These are phyloP conservation scores for Trichomonas tenax DNA, from an alignment of 208 protist species.

Conservation along the genomic window DNA sequence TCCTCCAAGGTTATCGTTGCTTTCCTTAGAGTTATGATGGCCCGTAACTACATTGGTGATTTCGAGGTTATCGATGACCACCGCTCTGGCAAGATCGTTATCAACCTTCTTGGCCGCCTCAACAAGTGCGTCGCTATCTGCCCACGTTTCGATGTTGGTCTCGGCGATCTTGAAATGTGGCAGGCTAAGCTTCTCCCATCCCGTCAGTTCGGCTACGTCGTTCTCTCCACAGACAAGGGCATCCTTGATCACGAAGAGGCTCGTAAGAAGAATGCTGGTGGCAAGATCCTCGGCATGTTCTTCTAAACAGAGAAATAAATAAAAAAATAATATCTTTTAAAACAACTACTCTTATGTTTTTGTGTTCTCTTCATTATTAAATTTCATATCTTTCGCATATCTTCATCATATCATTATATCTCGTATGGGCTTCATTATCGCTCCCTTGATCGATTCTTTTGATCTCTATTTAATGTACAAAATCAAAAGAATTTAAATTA, in stretches of 20 bases:
- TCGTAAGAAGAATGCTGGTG: slow-evolving; percentile 89
- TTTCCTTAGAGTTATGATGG: slow-evolving; percentile 99
- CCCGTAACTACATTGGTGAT: slow-evolving; percentile 99
- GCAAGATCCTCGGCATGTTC: slow-evolving; percentile 99
- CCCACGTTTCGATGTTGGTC: slow-evolving; percentile 47
- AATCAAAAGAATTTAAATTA: too few relatives aligned
- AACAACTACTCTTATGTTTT: too few relatives aligned
- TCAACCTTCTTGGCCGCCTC: slow-evolving; percentile 97
- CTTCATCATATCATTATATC: too few relatives aligned
- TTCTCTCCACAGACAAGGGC: slow-evolving; percentile 97
- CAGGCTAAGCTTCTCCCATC: slow-evolving; percentile 94
- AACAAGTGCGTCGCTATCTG: slow-evolving; percentile 99
- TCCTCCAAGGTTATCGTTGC: slow-evolving; percentile 98
- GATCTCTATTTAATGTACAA: too few relatives aligned
- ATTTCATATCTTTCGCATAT: too few relatives aligned
- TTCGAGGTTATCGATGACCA: slow-evolving; percentile 99
- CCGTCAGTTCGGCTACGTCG: slow-evolving; percentile 98
- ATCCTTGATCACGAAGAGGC: slow-evolving; percentile 99
- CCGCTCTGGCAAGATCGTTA: slow-evolving; percentile 96
- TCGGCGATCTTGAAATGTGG: slow-evolving; percentile 93
- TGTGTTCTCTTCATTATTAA: too few relatives aligned
- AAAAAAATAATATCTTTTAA: too few relatives aligned
- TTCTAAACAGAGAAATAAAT: slow-evolving; percentile 64
- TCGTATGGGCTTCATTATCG: too few relatives aligned
- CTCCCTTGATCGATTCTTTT: too few relatives aligned